These are phyloP conservation scores for Trichoderma breve DNA, from an alignment of 2,329 filamentous ascomycete species.

Conservation along the genomic window DNA sequence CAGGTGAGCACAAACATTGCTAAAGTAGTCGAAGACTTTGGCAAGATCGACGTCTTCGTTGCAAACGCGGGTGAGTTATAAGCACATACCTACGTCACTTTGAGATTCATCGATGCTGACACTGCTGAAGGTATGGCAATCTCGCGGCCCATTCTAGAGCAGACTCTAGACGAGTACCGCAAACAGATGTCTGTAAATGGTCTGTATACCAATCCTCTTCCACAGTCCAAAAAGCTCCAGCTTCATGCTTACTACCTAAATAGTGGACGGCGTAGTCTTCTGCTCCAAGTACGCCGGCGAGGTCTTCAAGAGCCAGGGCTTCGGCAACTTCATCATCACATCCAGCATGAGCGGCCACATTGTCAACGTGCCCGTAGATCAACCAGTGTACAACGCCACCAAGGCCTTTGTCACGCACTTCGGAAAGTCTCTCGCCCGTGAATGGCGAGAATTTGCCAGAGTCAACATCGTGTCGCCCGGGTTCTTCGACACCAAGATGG, in stretches of 20 bases:
- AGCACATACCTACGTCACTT: no score
- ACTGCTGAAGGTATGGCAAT: background rate
- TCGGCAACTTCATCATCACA: conserved; percentile 6
- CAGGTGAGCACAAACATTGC: background rate
- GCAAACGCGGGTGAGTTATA: conserved; percentile 3
- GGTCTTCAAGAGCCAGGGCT: background rate
- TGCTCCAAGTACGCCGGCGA: background rate
- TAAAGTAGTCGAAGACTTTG: background rate
- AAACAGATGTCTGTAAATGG: conserved; percentile 13
- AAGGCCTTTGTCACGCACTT: conserved; percentile 9
- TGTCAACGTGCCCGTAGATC: conserved; percentile 7
- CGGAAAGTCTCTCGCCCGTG: conserved; percentile 7
- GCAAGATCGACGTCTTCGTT: conserved; percentile 9
- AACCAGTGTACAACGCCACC: conserved; percentile 11
- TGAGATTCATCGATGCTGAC: background rate
- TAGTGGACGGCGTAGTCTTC: conserved; percentile 8
- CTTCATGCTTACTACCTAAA: background rate
- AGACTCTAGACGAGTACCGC: background rate
- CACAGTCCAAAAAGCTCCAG: background rate
- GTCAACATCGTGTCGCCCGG: conserved; percentile 9
- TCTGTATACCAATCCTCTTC: background rate
- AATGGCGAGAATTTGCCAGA: conserved; percentile 10
- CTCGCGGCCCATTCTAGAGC: conserved; percentile 2
- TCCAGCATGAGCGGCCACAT: conserved; percentile 4
- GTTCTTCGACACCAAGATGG: conserved; percentile 12